A percentile compares a stretch with the other conserved stretches of the same genome.
These are phyloP conservation scores for Colletotrichum sublineola DNA, from an alignment of 2,329 filamentous ascomycete genomes.

Conservation along the genomic window DNA sequence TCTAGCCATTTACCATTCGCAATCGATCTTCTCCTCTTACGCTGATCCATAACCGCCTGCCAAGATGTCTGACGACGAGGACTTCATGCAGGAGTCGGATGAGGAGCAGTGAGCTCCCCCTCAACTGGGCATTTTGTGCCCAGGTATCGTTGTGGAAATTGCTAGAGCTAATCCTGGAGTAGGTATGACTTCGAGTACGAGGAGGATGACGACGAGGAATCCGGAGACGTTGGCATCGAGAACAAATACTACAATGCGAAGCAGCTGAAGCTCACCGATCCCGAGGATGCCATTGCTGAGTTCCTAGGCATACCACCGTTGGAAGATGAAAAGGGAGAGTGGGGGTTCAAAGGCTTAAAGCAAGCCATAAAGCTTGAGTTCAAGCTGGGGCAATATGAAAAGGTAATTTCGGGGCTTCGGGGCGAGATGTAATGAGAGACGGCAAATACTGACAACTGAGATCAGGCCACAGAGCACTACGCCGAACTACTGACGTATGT, in stretches of 20 bases:
- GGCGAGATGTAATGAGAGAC: not conserved
- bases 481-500: conserved; percentile 96
- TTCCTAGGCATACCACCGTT: conserved; percentile 89
- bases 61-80: conserved; percentile 66
- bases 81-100: conserved; percentile 64
- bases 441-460: conserved; percentile 21
- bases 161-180: conserved; percentile 37
- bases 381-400: conserved; percentile 87
- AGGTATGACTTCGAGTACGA: conserved; percentile 98
- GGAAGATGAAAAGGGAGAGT: conserved; percentile 94
- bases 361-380: conserved; percentile 98
- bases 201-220: conserved; percentile 89
- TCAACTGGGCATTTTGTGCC: not conserved
- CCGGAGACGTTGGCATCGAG: conserved; percentile 92
- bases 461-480: conserved; percentile 90
- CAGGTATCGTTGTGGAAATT: not conserved
- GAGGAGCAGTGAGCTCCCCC: conserved; percentile 56
- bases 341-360: conserved; percentile 98
- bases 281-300: conserved; percentile 89
- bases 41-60: not conserved
- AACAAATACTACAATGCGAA: conserved; percentile 99
- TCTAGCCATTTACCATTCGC: not conserved
- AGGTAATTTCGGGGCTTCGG: conserved; percentile 63
- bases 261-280: conserved; percentile 89
- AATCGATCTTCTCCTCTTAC: not conserved